Evolutionary conservation across 345 rosid genomes (phyloP).

Genomic region (Populus tremula): DNA sequence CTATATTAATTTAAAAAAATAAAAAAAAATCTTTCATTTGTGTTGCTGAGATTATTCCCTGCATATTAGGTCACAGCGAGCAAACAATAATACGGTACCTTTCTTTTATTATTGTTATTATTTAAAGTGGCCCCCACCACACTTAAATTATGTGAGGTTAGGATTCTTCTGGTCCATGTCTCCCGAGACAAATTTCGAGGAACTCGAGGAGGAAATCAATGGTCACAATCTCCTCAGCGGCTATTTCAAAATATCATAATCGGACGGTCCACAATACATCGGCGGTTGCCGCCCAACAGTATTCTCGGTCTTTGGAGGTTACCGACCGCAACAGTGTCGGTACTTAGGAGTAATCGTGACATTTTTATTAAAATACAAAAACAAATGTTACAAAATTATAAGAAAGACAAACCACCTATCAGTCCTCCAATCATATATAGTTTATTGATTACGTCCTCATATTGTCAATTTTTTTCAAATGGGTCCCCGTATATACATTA

Average conservation of each 20-base stretch:
- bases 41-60: constrained; percentile 30
- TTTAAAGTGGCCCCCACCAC: constrained; percentile 17
- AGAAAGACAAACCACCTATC: not conserved
- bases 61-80: constrained; percentile 38
- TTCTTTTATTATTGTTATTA: not conserved
- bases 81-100: not conserved
- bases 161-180: constrained; percentile 34
- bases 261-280: constrained; percentile 38
- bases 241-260: constrained; percentile 33
- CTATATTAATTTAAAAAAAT: too few relatives aligned
- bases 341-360: constrained; percentile 28
- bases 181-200: constrained; percentile 12
- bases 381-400: not conserved
- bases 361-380: constrained; percentile 15
- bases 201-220: constrained; percentile 38
- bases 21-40: not conserved
- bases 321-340: constrained; percentile 52
- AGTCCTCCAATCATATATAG: not conserved
- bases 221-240: constrained; percentile 48
- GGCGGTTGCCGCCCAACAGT: constrained; percentile 84
- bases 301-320: constrained; percentile 37
- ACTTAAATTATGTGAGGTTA: constrained; percentile 41
- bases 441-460: not conserved
- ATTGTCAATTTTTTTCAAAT: not conserved
- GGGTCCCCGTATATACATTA: not conserved